Percentiles rank a stretch among this genome's conserved stretches.
Conservation (phyloP, 345 rosid species). For the Camelina neglecta region DNA sequence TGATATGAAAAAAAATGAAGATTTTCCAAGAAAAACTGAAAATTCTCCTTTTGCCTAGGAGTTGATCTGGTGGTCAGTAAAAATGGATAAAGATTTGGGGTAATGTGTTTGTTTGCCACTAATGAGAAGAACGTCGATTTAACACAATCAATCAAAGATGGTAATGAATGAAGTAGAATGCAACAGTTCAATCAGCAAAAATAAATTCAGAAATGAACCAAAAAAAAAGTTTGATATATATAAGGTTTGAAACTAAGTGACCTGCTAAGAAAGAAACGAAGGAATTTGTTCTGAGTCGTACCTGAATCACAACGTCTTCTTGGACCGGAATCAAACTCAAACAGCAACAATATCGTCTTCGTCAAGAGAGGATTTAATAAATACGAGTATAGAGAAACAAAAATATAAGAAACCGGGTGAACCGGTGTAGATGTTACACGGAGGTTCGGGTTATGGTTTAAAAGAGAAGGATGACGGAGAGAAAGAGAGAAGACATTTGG, state of each 20-base stretch:
- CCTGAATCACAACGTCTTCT: slow-evolving; percentile 34
- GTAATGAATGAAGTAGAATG: too few relatives aligned
- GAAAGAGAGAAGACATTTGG: slow-evolving; percentile 27
- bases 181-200: background rate
- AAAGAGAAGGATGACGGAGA: slow-evolving; percentile 17
- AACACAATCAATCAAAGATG: background rate
- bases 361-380: background rate
- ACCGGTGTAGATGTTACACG: slow-evolving; percentile 20
- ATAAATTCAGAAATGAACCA: background rate
- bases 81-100: background rate
- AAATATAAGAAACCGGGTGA: slow-evolving; percentile 8
- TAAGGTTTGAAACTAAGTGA: background rate
- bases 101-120: background rate
- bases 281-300: background rate
- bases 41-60: background rate
- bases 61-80: slow-evolving; percentile 1
- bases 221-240: background rate
- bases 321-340: slow-evolving; percentile 1
- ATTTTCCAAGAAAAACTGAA: background rate
- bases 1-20: background rate
- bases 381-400: background rate
- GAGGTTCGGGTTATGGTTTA: slow-evolving; percentile 28
- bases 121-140: background rate
- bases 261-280: slow-evolving; percentile 3
- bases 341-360: background rate